A percentile compares a stretch with the other conserved stretches of the same genome.
Evolutionary conservation across 805 yeast species (phyloP).

Genomic region (Saturnispora bothae): DNA sequence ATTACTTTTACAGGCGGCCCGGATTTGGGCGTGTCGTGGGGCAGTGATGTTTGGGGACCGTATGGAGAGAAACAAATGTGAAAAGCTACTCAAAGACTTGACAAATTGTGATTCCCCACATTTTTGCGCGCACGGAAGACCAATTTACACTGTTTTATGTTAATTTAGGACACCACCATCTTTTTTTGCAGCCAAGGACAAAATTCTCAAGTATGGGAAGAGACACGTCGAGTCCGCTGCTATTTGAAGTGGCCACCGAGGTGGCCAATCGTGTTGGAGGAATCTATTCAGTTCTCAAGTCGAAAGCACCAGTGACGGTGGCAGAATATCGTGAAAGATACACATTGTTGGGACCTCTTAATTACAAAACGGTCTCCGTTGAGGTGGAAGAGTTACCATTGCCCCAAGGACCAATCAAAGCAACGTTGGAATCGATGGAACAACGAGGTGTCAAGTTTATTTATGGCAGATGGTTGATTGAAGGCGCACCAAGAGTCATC

Average conservation of each 20-base stretch:
- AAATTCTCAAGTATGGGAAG: too few species aligned
- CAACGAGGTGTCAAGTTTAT: slow-evolving; percentile 71
- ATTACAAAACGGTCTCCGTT: slow-evolving; percentile 59
- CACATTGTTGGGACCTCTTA: slow-evolving; percentile 78
- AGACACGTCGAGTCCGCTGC: slow-evolving; percentile 78
- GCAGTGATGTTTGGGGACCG: slow-evolving; percentile 65
- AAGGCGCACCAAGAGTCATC: slow-evolving; percentile 92
- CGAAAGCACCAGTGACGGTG: slow-evolving; percentile 93
- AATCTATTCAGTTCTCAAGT: slow-evolving; percentile 89
- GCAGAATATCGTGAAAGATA: slow-evolving; percentile 86
- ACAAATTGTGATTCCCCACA: slow-evolving; percentile 49
- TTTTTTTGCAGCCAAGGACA: slow-evolving; percentile 33
- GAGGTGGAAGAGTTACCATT: slow-evolving; percentile 69
- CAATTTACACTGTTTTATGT: slow-evolving; percentile 44
- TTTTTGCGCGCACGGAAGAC: slow-evolving; percentile 82
- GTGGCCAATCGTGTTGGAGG: slow-evolving; percentile 98
- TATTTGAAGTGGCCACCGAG: slow-evolving; percentile 93
- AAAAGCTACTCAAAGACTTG: slow-evolving; percentile 32
- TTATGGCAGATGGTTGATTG: slow-evolving; percentile 95
- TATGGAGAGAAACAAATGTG: slow-evolving; percentile 35
- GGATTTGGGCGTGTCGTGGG: slow-evolving; percentile 54
- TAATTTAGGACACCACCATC: background rate
- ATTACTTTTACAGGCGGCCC: slow-evolving; percentile 38
- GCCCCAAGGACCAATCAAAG: slow-evolving; percentile 37
- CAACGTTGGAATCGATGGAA: slow-evolving; percentile 67